These are phyloP conservation scores for Mortierella sp. DNA, from an alignment of 371 early-diverging fungal species.

Conservation along the genomic window DNA sequence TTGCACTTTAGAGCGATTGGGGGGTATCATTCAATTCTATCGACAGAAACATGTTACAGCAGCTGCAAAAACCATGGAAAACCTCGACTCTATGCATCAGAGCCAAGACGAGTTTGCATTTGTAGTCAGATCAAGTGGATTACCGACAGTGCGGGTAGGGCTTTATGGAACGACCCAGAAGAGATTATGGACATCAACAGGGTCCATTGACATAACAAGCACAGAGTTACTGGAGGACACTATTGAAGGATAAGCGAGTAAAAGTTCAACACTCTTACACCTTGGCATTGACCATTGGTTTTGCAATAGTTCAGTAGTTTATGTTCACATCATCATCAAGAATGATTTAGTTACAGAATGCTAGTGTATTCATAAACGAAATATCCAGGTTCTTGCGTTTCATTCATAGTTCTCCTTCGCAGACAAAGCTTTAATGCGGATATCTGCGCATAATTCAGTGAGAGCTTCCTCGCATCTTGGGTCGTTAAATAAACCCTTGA, in stretches of 20 bases:
- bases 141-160: constrained; percentile 38
- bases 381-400: not conserved
- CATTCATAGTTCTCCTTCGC: not conserved
- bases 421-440: not conserved
- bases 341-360: too few species aligned
- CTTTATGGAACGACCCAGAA: constrained; percentile 36
- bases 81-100: not conserved
- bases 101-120: constrained; percentile 12
- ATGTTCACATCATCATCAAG: not conserved
- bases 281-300: too few species aligned
- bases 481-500: not conserved
- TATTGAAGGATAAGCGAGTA: not conserved
- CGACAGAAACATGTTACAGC: constrained; percentile 10
- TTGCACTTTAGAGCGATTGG: constrained; percentile 18
- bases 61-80: not conserved
- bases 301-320: too few species aligned
- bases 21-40: constrained; percentile 29
- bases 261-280: too few species aligned
- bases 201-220: constrained; percentile 16
- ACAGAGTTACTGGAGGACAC: not conserved
- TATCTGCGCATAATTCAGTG: not conserved
- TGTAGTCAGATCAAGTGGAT: constrained; percentile 27
- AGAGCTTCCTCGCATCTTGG: constrained; percentile 1
- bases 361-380: too few species aligned
- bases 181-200: constrained; percentile 38